Evolutionary conservation across 2,329 filamentous ascomycete genomes (phyloP).

Genomic region (Aspergillus terreus): DNA sequence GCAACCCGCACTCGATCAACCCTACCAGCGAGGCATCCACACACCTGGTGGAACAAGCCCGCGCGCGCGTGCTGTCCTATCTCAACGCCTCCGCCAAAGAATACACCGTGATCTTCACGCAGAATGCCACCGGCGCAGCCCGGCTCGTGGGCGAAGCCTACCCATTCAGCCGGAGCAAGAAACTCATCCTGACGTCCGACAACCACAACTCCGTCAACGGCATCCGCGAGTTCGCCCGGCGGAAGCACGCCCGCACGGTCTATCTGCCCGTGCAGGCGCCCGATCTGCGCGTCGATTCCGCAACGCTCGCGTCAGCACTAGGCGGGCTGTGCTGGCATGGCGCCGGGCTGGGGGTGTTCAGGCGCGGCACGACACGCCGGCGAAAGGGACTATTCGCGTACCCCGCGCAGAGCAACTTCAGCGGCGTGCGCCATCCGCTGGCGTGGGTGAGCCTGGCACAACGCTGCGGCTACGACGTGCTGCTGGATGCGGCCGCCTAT

Average conservation of each 20-base stretch:
- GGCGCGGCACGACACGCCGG: not conserved
- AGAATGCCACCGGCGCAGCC: constrained; percentile 9
- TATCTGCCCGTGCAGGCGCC: constrained; percentile 5
- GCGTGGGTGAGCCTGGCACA: constrained; percentile 7
- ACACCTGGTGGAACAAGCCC: constrained; percentile 5
- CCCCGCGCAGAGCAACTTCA: constrained; percentile 11
- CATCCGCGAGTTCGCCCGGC: constrained; percentile 7
- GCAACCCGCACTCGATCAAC: constrained; percentile 8
- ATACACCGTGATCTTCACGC: constrained; percentile 9
- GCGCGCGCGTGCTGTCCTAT: constrained; percentile 2
- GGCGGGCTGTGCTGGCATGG: not conserved
- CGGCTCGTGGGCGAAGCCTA: constrained; percentile 8
- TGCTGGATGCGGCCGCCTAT: constrained; percentile 7
- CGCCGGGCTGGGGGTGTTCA: not conserved
- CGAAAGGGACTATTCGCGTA: constrained; percentile 9
- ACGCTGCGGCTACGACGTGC: constrained; percentile 6
- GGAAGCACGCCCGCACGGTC: constrained; percentile 5
- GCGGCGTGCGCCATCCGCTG: constrained; percentile 8
- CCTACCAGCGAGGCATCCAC: constrained; percentile 9
- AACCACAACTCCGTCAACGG: constrained; percentile 12
- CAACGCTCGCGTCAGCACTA: constrained; percentile 1
- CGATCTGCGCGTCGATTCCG: constrained; percentile 5
- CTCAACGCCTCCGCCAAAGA: constrained; percentile 6
- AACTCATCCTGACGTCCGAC: constrained; percentile 6
- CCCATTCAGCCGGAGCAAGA: constrained; percentile 2